phyloP scores from a whole-genome alignment of 805 yeast species.

The Cyberlindnera xylosilytica region DNA sequence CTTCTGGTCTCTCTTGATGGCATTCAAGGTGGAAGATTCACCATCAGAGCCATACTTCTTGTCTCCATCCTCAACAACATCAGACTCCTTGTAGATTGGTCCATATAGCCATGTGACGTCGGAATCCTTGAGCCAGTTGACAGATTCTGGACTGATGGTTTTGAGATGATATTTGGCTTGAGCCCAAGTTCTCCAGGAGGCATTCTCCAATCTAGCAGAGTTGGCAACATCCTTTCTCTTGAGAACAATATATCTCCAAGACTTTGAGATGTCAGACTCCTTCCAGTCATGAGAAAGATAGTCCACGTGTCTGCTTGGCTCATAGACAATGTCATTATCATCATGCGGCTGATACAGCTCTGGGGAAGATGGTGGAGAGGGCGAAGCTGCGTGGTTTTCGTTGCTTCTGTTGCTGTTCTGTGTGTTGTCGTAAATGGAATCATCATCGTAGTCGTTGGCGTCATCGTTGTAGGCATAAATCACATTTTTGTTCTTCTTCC shows the following conservation, averaged over 20 bases:
- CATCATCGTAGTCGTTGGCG: conserved; percentile 18
- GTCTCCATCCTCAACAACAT: conserved; percentile 15
- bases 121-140: conserved; percentile 95
- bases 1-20: conserved; percentile 20
- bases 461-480: conserved; percentile 19
- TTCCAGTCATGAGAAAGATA: conserved; percentile 96
- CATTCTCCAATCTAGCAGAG: conserved; percentile 79
- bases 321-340: conserved; percentile 74
- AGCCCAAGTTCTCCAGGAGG: conserved; percentile 98
- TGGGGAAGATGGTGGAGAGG: conserved; percentile 32
- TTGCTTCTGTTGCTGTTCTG: conserved; percentile 12
- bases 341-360: conserved; percentile 49
- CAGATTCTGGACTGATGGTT: conserved; percentile 86
- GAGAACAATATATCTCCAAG: conserved; percentile 90
- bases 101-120: conserved; percentile 99
- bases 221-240: conserved; percentile 82
- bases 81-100: conserved; percentile 43
- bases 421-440: conserved; percentile 15
- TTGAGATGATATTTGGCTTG: conserved; percentile 73
- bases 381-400: conserved; percentile 44
- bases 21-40: conserved; percentile 30
- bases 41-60: conserved; percentile 39
- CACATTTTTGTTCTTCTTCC: conserved; percentile 15
- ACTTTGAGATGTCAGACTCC: conserved; percentile 85
- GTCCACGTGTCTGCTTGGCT: conserved; percentile 90